Evolutionary conservation across 1,284 basidiomycete genomes (phyloP), one percentile per base, ranked within the genome.

Genomic region (Cutaneotrichosporon dermatis): DNA sequence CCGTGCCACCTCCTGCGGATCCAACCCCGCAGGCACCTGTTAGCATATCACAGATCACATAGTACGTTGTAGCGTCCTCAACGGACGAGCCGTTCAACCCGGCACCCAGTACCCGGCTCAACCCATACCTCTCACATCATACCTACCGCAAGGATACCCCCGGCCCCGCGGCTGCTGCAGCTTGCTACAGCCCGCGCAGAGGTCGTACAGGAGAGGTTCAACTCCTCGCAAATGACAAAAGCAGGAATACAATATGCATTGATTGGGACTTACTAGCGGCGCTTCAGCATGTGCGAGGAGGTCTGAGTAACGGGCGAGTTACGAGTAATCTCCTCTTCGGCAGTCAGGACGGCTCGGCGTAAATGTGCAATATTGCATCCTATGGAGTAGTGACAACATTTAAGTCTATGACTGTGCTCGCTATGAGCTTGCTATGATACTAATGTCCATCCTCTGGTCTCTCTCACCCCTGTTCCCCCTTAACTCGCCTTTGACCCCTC

Each of bases 31-130:
- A 25, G 25, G 16, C 45, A 34, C 11, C 25, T 25, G 25, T 25
- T 25, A 25, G 25, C 25, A 25, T 36, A 9, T 13, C 46, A 13
- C 46, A 35, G 11, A 34, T 25, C 33, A 25, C 25, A 25, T 33
- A 13, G 9, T 49, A 49, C 46, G 46, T 49, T 49, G 46, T 49
- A 49, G 33, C 54, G 59, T 61, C 59, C 59, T 61, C 59, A 61
- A 61, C 59, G 59, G 59, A 61, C 55, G 43, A 43, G 53, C 59
- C 51, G 59, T 61, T 61, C 59, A 61, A 61, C 59, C 53, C 59
- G 59, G 59, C 59, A 15, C 48, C 44, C 55, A 54, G 41, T 61
- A 61, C 59, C 59, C 52, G 55, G 55, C 54, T 55, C 43, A 56
- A 52, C 41, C 52, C 55, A 61, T 61, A 61, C 52, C 59, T 54